Evolutionary conservation across 192 early-diverging fungal species (phyloP).

Genomic region (Entomortierella parvispora): DNA sequence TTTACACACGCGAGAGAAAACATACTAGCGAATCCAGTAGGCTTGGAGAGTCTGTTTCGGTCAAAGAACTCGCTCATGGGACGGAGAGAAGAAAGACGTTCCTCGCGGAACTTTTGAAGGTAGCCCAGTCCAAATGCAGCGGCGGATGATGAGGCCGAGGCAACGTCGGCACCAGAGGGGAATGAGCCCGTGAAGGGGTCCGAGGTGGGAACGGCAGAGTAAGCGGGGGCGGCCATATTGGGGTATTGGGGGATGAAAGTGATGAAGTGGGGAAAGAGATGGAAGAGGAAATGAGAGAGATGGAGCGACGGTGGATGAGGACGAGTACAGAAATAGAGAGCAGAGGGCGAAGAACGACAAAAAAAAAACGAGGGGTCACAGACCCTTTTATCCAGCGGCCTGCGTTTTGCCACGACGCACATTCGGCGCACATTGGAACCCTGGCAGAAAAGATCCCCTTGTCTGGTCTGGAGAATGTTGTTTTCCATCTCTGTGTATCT

Average conservation of each 20-base stretch:
- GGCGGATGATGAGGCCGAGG: slow-evolving; percentile 30
- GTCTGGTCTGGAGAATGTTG: too few relatives aligned
- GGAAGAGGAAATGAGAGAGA: background rate
- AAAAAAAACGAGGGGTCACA: background rate
- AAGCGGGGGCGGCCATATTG: slow-evolving; percentile 42
- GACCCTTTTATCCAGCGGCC: too few relatives aligned
- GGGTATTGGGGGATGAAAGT: background rate
- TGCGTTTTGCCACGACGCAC: too few relatives aligned
- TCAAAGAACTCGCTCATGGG: slow-evolving; percentile 67
- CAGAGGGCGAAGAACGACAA: background rate
- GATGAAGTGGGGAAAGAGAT: background rate
- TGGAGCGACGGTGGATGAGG: background rate
- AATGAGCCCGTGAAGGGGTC: slow-evolving; percentile 45
- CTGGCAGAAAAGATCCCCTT: too few relatives aligned
- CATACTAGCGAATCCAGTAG: slow-evolving; percentile 53
- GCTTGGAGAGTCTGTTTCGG: slow-evolving; percentile 61
- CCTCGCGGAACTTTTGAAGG: slow-evolving; percentile 58
- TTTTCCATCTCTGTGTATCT: too few relatives aligned
- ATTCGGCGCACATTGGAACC: too few relatives aligned
- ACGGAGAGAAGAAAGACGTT: slow-evolving; percentile 60
- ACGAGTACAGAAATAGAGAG: background rate
- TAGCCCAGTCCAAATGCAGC: slow-evolving; percentile 53
- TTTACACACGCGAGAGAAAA: background rate
- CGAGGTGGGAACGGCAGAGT: slow-evolving; percentile 30
- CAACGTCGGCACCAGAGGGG: slow-evolving; percentile 27